Evolutionary conservation across 108 stramenopile genomes (phyloP).

Genomic region (Cyclotella atomus): DNA sequence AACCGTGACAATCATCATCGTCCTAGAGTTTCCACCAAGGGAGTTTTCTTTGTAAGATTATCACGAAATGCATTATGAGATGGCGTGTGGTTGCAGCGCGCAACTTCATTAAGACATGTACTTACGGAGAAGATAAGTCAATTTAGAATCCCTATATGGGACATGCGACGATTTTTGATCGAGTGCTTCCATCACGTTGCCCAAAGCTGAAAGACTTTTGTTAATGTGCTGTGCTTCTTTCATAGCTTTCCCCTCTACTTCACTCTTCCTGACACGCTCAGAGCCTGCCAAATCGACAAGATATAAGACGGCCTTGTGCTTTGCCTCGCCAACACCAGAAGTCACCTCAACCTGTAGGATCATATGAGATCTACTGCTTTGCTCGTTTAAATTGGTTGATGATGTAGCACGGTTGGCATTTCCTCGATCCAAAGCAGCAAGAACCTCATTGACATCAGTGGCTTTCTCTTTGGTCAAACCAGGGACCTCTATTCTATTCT

Average conservation of each 20-base stretch:
- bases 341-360: constrained; percentile 90
- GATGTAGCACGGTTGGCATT: constrained; percentile 93
- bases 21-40: constrained; percentile 95
- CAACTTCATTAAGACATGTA: not conserved
- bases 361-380: constrained; percentile 95
- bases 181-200: constrained; percentile 97
- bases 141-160: constrained; percentile 95
- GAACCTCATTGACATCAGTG: constrained; percentile 76
- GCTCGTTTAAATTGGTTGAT: constrained; percentile 97
- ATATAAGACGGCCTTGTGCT: constrained; percentile 86
- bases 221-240: constrained; percentile 99
- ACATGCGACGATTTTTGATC: constrained; percentile 90
- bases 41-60: constrained; percentile 64
- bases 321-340: constrained; percentile 72
- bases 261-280: constrained; percentile 97
- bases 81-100: not conserved
- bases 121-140: constrained; percentile 89
- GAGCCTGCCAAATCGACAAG: constrained; percentile 99
- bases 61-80: not conserved
- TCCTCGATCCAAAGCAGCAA: constrained; percentile 81
- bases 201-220: constrained; percentile 96
- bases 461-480: constrained; percentile 90
- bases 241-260: constrained; percentile 87
- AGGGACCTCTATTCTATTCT: constrained; percentile 93
- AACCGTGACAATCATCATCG: constrained; percentile 96